Conservation (phyloP, 2,329 filamentous ascomycete genomes). For the Domatiomyces globalis region DNA sequence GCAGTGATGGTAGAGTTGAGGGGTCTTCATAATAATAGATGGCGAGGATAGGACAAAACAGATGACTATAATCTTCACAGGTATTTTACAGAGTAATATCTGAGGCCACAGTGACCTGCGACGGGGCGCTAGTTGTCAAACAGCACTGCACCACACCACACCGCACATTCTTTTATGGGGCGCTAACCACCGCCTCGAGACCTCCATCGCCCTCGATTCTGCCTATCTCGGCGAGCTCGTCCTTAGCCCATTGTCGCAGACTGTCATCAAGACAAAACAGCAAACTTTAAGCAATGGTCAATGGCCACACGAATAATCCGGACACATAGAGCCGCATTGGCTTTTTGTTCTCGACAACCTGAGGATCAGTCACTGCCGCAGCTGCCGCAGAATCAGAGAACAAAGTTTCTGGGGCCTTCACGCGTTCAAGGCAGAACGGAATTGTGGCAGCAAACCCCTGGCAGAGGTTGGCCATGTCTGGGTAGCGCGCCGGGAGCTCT, state of each 20-base stretch:
- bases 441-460: conserved; percentile 3
- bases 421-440: conserved; percentile 4
- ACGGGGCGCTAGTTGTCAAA: too few relatives aligned
- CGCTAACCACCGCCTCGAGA: conserved; percentile 5
- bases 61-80: too few relatives aligned
- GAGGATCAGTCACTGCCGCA: conserved; percentile 27
- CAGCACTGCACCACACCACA: too few relatives aligned
- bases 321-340: conserved; percentile 13
- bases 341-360: conserved; percentile 8
- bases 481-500: neutral
- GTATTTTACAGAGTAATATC: too few relatives aligned
- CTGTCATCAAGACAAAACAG: neutral
- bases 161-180: too few relatives aligned
- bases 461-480: conserved; percentile 1
- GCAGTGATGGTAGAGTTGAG: too few relatives aligned
- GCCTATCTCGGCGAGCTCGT: conserved; percentile 14
- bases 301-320: conserved; percentile 10
- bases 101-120: too few relatives aligned
- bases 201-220: conserved; percentile 14
- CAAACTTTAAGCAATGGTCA: conserved; percentile 16
- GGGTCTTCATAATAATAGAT: too few relatives aligned
- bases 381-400: neutral
- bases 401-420: neutral
- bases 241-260: conserved; percentile 16
- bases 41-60: too few relatives aligned